These are phyloP conservation scores for Podospora sp. DNA, from an alignment of 495 filamentous ascomycete species.

Conservation along the genomic window DNA sequence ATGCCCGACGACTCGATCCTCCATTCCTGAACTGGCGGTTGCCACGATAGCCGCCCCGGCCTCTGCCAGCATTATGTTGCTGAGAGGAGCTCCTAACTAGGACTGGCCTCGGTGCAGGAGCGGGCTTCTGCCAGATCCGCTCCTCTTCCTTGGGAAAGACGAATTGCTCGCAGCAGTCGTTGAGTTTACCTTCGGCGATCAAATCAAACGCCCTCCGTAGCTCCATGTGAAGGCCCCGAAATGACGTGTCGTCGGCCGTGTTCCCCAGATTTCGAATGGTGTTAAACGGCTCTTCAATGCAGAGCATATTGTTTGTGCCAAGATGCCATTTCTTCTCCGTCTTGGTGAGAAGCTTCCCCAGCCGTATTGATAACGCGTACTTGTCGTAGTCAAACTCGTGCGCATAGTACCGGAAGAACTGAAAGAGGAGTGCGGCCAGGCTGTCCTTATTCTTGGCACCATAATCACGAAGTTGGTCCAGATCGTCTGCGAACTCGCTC, in stretches of 20 bases:
- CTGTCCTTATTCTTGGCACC: slow-evolving; percentile 81
- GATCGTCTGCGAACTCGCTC: slow-evolving; percentile 82
- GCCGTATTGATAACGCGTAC: slow-evolving; percentile 81
- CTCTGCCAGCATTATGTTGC: slow-evolving; percentile 46
- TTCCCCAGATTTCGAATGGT: slow-evolving; percentile 91
- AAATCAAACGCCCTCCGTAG: slow-evolving; percentile 84
- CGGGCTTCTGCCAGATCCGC: slow-evolving; percentile 71
- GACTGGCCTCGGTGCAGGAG: slow-evolving; percentile 50
- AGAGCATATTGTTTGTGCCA: slow-evolving; percentile 76
- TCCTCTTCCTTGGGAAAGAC: slow-evolving; percentile 84
- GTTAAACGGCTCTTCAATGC: slow-evolving; percentile 97
- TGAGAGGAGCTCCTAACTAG: slow-evolving; percentile 57
- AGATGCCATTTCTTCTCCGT: slow-evolving; percentile 83
- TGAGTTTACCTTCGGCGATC: slow-evolving; percentile 72
- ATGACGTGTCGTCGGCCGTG: slow-evolving; percentile 92
- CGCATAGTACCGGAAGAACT: slow-evolving; percentile 93
- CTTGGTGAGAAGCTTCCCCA: slow-evolving; percentile 80
- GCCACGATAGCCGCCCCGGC: slow-evolving; percentile 59
- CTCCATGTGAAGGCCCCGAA: slow-evolving; percentile 86
- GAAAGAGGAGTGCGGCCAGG: slow-evolving; percentile 80
- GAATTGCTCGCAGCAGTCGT: slow-evolving; percentile 80
- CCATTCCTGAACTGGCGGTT: slow-evolving; percentile 58
- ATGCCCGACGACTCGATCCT: slow-evolving; percentile 45
- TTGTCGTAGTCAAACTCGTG: slow-evolving; percentile 91
- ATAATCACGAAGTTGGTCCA: slow-evolving; percentile 69